Conservation (phyloP, 2,329 filamentous ascomycete species). For the Trichoderma asperellum region DNA sequence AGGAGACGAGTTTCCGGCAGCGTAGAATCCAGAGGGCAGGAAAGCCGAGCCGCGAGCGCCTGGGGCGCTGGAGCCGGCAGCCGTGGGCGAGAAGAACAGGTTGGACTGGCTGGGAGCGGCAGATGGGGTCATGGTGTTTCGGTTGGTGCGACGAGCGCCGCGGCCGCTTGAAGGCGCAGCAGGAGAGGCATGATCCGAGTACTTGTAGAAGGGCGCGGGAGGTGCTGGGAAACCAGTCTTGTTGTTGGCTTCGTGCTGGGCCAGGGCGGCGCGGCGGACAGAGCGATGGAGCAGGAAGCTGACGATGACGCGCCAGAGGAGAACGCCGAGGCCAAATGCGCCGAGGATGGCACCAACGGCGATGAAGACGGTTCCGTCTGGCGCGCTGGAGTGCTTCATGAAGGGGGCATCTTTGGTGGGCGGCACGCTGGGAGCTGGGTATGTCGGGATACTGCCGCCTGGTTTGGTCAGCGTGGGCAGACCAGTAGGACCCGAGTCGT, state of each 20-base stretch:
- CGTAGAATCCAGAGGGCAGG: conserved; percentile 89
- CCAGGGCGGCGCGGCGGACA: conserved; percentile 81
- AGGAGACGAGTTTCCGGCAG: conserved; percentile 63
- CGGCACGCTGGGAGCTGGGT: conserved; percentile 76
- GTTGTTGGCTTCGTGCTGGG: conserved; percentile 69
- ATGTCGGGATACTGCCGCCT: conserved; percentile 52
- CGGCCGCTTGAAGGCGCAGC: conserved; percentile 53
- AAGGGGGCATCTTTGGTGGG: conserved; percentile 84
- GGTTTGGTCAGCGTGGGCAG: conserved; percentile 49
- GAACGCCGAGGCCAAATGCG: conserved; percentile 76
- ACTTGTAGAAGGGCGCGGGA: conserved; percentile 66
- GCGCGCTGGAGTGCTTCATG: conserved; percentile 83
- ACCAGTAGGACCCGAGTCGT: conserved; percentile 37
- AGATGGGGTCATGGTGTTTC: conserved; percentile 55
- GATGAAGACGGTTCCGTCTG: conserved; percentile 96
- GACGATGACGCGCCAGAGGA: conserved; percentile 86
- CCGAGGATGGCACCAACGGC: conserved; percentile 87
- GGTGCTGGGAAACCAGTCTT: conserved; percentile 67
- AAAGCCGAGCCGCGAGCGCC: conserved; percentile 75
- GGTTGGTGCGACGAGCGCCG: conserved; percentile 55
- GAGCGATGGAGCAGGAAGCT: conserved; percentile 91
- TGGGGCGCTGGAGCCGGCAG: conserved; percentile 64
- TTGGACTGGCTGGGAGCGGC: conserved; percentile 66
- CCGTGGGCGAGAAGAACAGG: conserved; percentile 95
- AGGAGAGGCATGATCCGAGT: conserved; percentile 61